Conservation (phyloP, 1,139 yeast genomes). For the Debaryomyces sp. region DNA sequence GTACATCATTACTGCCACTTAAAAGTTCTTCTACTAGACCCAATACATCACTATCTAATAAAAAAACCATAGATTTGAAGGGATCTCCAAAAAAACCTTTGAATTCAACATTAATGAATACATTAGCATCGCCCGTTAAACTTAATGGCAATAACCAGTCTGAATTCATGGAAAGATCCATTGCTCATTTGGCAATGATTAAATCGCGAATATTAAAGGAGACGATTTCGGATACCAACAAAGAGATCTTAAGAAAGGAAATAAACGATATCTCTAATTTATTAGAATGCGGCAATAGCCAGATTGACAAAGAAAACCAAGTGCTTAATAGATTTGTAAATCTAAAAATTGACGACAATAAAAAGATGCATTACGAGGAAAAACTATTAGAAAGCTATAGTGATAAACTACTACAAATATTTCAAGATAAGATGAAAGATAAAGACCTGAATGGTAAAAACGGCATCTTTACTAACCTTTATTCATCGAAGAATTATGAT, state of each 20-base stretch:
- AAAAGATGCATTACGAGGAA: constrained; percentile 6
- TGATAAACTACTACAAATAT: constrained; percentile 28
- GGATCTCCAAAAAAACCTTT: constrained; percentile 4
- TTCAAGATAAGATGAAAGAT: constrained; percentile 20
- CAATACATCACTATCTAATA: background rate
- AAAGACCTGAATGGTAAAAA: background rate
- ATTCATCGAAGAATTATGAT: background rate
- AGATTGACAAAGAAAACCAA: constrained; percentile 8
- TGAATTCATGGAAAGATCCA: constrained; percentile 14
- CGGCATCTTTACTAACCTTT: background rate
- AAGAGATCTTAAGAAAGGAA: constrained; percentile 9
- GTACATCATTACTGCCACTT: constrained; percentile 1
- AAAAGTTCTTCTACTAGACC: background rate
- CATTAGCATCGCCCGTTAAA: constrained; percentile 1
- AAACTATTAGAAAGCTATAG: constrained; percentile 36
- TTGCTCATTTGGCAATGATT: constrained; percentile 14
- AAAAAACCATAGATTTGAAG: constrained; percentile 6
- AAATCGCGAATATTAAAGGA: constrained; percentile 12
- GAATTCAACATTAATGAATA: background rate
- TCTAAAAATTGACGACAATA: background rate
- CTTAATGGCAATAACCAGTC: background rate
- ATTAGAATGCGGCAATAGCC: constrained; percentile 9
- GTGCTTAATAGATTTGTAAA: background rate
- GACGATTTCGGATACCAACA: constrained; percentile 14
- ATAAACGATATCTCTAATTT: constrained; percentile 13